Evolutionary conservation across 108 stramenopile species (phyloP).

Genomic region (Mediolabrus comicus): DNA sequence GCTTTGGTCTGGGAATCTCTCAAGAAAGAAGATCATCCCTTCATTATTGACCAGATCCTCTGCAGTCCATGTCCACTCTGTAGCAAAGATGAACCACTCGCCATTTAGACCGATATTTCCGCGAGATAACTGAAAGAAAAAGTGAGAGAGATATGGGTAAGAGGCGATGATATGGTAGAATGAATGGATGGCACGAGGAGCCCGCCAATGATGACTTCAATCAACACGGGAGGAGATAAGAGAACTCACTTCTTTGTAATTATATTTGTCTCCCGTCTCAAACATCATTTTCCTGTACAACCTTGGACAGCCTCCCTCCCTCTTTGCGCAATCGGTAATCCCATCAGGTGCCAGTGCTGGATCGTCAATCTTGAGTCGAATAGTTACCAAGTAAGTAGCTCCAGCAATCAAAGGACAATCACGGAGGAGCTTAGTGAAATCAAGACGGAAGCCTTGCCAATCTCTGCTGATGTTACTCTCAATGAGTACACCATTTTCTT

Average conservation of each 20-base stretch:
- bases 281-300: conserved; percentile 23
- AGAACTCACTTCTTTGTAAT: not conserved
- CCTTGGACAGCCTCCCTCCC: conserved; percentile 15
- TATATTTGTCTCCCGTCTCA: conserved; percentile 10
- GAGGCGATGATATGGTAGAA: no score
- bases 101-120: conserved; percentile 37
- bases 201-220: no score
- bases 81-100: conserved; percentile 48
- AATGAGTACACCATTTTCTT: conserved; percentile 8
- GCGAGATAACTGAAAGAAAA: not conserved
- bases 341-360: conserved; percentile 10
- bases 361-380: conserved; percentile 44
- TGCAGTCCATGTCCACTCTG: conserved; percentile 29
- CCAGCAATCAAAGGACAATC: conserved; percentile 27
- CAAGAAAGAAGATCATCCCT: conserved; percentile 41
- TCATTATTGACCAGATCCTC: conserved; percentile 29
- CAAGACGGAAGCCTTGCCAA: conserved; percentile 30
- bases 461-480: not conserved
- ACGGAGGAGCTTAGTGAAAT: conserved; percentile 13
- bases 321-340: conserved; percentile 23
- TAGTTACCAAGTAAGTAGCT: conserved; percentile 44
- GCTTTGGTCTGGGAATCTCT: conserved; percentile 31
- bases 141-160: not conserved
- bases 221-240: no score
- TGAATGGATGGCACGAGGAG: no score